Evolutionary conservation across 108 stramenopile genomes (phyloP).

Genomic region (Cylindrotheca fusiformis): DNA sequence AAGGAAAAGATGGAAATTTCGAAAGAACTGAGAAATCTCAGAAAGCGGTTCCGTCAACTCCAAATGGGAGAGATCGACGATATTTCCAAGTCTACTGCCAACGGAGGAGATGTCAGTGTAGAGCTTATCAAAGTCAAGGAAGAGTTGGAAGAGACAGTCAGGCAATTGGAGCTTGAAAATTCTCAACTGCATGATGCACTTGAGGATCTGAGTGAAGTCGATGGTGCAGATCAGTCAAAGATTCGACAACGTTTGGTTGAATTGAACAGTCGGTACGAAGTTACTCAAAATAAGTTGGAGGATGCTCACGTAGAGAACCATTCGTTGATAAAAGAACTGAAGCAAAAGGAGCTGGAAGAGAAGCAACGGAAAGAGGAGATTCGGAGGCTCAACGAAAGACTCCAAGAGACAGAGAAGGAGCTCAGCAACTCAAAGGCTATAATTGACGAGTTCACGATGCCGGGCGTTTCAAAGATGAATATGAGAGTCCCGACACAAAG

Average conservation of each 20-base stretch:
- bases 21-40: conserved; percentile 35
- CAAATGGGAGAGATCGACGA: conserved; percentile 30
- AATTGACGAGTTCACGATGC: conserved; percentile 42
- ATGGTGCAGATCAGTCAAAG: conserved; percentile 16
- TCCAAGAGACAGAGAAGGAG: conserved; percentile 46
- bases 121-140: conserved; percentile 26
- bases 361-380: conserved; percentile 20
- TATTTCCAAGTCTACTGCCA: conserved; percentile 17
- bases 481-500: not conserved
- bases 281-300: conserved; percentile 42
- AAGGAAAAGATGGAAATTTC: conserved; percentile 41
- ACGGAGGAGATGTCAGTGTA: conserved; percentile 12
- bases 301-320: conserved; percentile 49
- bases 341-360: conserved; percentile 37
- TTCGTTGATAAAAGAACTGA: conserved; percentile 35
- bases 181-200: conserved; percentile 49
- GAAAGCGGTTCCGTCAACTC: conserved; percentile 33
- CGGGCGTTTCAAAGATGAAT: conserved; percentile 20
- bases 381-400: conserved; percentile 5
- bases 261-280: conserved; percentile 49
- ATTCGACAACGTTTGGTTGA: conserved; percentile 44
- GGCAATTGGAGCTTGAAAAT: conserved; percentile 47
- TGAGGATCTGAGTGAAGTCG: conserved; percentile 34
- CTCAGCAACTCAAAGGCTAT: conserved; percentile 58
- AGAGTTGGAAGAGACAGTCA: conserved; percentile 39